Base-by-base conservation (phyloP, 176 grass and related monocot genomes). In the Poa annua region DNA sequence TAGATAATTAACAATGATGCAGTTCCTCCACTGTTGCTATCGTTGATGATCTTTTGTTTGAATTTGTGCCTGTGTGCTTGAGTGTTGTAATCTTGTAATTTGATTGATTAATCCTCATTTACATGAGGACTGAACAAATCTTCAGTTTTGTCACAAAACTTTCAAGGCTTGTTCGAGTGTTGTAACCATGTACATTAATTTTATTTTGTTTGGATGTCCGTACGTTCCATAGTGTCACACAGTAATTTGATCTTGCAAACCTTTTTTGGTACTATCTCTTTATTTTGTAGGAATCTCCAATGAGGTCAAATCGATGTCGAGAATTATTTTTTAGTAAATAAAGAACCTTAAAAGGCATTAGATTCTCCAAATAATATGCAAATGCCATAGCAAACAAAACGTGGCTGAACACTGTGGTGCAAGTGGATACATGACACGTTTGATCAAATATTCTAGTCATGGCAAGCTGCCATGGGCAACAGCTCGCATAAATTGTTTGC, bases 1-100 rank as follows among this genome's bases (percentile, higher is more conserved):
- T 75, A 96, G 96, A 92, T 99, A 87, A 86, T 79, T 80, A 78
- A 64, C 38, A 66, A 8, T 47, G 34, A 17, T 77, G 22, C 81
- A 36, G 17, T 88, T 41, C 61, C 20, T 69, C 39, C 20, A 67
- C 26, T 39, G 50, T 77, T 82, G 59, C 11, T 20, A 33, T 17
- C 56, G 8, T 50, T 80, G 24, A 78, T 76, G 33, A 66, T 61
- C 86, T 80, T 66, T 24, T 85, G 56, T 81, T 13, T 80, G 87
- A 76, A 52, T 76, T 16, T 86, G 55, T 38, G 4, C 55, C 17
- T 6, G 9, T 24, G 11, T 15, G 48, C 11, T 59, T 49, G 9
- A 52, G 53, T 81, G 78, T 62, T 85, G 83, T 77, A 35, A 76
- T 61, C 29, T 41, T 72, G 33, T 85, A 64, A n/a, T 48, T 80